Percentiles rank a stretch among this genome's conserved stretches.
These are phyloP conservation scores for Neurospora discreta DNA, from an alignment of 495 filamentous ascomycete genomes.

Conservation along the genomic window DNA sequence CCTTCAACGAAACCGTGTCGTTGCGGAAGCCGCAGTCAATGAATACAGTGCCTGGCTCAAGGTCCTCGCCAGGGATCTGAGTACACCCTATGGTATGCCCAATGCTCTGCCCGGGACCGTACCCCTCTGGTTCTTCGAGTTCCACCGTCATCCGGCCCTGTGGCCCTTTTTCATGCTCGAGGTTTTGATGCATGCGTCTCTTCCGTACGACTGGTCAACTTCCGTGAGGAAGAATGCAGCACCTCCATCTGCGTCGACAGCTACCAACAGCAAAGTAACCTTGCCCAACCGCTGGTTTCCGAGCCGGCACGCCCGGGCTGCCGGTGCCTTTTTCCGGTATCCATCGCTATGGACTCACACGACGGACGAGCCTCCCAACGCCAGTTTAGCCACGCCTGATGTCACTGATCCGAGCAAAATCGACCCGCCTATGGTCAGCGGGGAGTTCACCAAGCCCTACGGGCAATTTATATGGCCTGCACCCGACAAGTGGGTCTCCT, in stretches of 20 bases:
- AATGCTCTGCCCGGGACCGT: neutral
- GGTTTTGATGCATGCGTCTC: neutral
- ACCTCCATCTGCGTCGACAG: neutral
- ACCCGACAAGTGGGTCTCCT: neutral
- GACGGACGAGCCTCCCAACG: neutral
- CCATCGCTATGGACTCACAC: neutral
- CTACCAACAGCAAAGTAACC: neutral
- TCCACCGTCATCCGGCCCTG: neutral
- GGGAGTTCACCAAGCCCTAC: neutral
- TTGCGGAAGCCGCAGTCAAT: neutral
- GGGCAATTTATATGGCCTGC: neutral
- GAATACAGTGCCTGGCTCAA: neutral
- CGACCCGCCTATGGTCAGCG: neutral
- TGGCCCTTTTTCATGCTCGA: neutral
- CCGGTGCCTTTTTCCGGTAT: neutral
- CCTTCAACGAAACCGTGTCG: neutral
- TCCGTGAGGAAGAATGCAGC: neutral
- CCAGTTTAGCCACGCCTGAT: neutral
- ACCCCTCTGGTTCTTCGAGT: neutral
- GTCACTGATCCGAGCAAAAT: neutral
- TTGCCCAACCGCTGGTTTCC: neutral
- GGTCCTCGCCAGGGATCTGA: neutral
- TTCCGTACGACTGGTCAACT: neutral
- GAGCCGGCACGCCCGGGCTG: neutral
- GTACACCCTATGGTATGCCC: neutral